phyloP scores from a whole-genome alignment of 2,329 filamentous ascomycete genomes.

The Colletotrichum godetiae region DNA sequence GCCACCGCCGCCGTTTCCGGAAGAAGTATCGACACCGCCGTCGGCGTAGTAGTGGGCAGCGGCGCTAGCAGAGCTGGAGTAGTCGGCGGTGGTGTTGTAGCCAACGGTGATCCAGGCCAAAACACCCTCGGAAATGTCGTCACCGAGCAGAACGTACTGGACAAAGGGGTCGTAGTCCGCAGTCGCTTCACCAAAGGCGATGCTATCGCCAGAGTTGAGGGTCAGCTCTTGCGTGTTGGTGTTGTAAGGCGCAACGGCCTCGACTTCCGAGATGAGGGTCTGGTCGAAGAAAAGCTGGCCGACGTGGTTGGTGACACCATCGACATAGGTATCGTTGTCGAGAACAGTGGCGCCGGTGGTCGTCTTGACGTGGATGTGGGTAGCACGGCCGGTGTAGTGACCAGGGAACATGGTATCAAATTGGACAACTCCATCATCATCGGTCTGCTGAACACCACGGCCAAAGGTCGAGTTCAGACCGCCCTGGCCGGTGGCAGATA shows the following conservation, averaged over 20 bases:
- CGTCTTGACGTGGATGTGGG: conserved; percentile 55
- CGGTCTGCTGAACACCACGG: conserved; percentile 51
- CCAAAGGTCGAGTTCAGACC: conserved; percentile 16
- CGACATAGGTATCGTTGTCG: conserved; percentile 42
- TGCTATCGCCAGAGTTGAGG: conserved; percentile 49
- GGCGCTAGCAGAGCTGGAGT: not conserved
- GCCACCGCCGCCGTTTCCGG: not conserved
- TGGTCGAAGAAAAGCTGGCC: conserved; percentile 2
- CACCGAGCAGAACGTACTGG: conserved; percentile 63
- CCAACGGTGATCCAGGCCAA: conserved; percentile 58
- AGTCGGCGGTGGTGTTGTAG: conserved; percentile 46
- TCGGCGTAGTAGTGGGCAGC: conserved; percentile 4
- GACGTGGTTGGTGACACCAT: not conserved
- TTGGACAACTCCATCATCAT: conserved; percentile 53
- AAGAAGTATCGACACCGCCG: conserved; percentile 3
- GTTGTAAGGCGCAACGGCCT: not conserved
- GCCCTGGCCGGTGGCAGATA: not conserved
- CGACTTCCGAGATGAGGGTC: not conserved
- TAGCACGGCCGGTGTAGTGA: conserved; percentile 56
- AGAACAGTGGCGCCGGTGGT: conserved; percentile 9
- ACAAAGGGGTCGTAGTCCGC: conserved; percentile 58
- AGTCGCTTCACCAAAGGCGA: conserved; percentile 51
- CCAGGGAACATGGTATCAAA: conserved; percentile 58
- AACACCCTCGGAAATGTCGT: conserved; percentile 55
- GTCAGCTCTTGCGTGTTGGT: not conserved